Percentiles rank a stretch among this genome's conserved stretches.
Conservation (phyloP, 2,329 filamentous ascomycete genomes). For the Trichophyton equinum region DNA sequence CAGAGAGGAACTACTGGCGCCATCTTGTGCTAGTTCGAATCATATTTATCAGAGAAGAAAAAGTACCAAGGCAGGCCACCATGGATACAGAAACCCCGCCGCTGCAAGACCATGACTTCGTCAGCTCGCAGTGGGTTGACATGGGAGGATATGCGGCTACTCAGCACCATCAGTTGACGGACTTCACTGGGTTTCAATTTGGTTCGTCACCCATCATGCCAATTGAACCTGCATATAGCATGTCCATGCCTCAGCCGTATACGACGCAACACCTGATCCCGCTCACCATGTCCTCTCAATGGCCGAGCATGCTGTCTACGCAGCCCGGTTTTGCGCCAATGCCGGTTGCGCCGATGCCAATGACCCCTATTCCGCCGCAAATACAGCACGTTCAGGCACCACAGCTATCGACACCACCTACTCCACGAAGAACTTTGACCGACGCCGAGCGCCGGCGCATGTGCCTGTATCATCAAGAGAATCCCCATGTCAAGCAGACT, state of each 20-base stretch:
- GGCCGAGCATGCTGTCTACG: constrained; percentile 73
- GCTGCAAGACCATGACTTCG: constrained; percentile 33
- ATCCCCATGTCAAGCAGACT: constrained; percentile 84
- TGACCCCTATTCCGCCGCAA: constrained; percentile 40
- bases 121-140: constrained; percentile 35
- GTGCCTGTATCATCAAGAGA: constrained; percentile 85
- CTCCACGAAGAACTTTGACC: constrained; percentile 75
- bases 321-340: constrained; percentile 52
- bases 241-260: constrained; percentile 46
- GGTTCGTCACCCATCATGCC: constrained; percentile 49
- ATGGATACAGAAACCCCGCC: constrained; percentile 37
- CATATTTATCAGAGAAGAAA: background rate
- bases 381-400: constrained; percentile 39
- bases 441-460: constrained; percentile 82
- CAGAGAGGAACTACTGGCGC: background rate
- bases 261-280: constrained; percentile 50
- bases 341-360: constrained; percentile 42
- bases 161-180: constrained; percentile 58
- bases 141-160: constrained; percentile 37
- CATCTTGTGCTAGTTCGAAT: background rate
- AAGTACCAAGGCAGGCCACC: background rate
- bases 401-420: constrained; percentile 30
- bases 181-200: constrained; percentile 55
- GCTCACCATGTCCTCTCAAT: constrained; percentile 59
- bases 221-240: constrained; percentile 42